These are phyloP conservation scores for Porodaedalea pini DNA, from an alignment of 1,284 basidiomycete species.

Conservation along the genomic window DNA sequence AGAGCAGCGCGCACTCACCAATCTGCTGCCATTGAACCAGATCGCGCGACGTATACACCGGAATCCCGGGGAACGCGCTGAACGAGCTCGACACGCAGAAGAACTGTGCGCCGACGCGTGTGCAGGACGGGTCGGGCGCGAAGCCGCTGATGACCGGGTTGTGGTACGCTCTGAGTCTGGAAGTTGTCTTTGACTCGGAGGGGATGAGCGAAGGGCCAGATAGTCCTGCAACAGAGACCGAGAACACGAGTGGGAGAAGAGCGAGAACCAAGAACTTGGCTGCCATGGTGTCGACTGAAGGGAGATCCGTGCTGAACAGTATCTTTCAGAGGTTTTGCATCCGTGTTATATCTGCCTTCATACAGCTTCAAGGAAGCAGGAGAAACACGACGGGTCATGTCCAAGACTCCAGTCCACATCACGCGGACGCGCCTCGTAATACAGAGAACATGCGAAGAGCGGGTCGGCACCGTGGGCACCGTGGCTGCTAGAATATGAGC, in stretches of 20 bases:
- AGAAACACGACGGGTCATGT: too few species aligned
- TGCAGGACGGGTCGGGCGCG: constrained; percentile 20
- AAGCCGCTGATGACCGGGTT: constrained; percentile 20
- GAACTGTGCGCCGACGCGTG: constrained; percentile 15
- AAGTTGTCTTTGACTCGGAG: background rate
- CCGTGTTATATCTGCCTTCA: too few species aligned
- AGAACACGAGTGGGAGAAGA: background rate
- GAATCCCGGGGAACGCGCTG: constrained; percentile 27
- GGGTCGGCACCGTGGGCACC: too few species aligned
- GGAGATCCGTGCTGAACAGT: too few species aligned
- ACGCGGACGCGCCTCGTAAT: too few species aligned
- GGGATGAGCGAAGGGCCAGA: background rate
- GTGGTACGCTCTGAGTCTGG: constrained; percentile 6
- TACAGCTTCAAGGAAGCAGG: too few species aligned
- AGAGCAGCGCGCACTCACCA: constrained; percentile 16
- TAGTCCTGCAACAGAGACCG: background rate
- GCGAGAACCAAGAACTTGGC: background rate
- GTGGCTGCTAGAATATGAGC: too few species aligned
- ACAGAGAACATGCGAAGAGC: too few species aligned
- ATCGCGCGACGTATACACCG: constrained; percentile 26
- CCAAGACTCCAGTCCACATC: too few species aligned
- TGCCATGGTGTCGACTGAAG: background rate
- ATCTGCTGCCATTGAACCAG: constrained; percentile 28
- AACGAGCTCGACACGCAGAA: constrained; percentile 26
- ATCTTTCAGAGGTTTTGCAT: background rate